Conservation (phyloP, 768 basidiomycete species). For the Suillus subaureus region DNA sequence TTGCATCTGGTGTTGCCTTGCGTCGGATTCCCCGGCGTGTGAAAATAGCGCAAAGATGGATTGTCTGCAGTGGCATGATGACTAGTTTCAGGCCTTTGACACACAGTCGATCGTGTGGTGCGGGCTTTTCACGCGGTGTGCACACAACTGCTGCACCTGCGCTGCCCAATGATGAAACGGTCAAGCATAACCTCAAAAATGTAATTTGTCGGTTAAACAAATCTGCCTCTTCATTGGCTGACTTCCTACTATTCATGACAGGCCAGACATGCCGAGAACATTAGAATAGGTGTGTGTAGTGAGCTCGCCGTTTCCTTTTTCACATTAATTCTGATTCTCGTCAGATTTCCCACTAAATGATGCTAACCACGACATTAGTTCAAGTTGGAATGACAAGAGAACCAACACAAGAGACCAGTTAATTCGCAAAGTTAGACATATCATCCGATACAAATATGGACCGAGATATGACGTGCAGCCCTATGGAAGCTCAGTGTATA, state of each 20-base stretch:
- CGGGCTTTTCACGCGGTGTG: neutral
- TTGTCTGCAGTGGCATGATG: neutral
- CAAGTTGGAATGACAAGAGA: neutral
- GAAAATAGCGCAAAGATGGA: neutral
- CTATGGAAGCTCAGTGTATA: slow-evolving; percentile 57
- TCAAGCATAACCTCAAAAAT: neutral
- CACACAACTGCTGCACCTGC: neutral
- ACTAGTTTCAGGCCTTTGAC: neutral
- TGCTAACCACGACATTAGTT: neutral
- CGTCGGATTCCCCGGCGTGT: neutral
- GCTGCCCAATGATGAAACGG: too few relatives aligned
- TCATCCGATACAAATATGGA: slow-evolving; percentile 36
- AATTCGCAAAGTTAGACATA: neutral
- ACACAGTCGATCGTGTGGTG: neutral
- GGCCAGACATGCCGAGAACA: neutral
- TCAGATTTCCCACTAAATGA: neutral
- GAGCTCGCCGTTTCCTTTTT: neutral
- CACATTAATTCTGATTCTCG: neutral
- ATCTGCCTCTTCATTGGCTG: neutral
- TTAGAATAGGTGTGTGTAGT: neutral
- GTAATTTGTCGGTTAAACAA: neutral
- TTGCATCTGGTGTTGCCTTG: neutral
- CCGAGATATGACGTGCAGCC: slow-evolving; percentile 34
- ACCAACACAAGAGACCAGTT: neutral
- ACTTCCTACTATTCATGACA: neutral